Evolutionary conservation across 306 rosid species (phyloP), one percentile per base, ranked within the genome.

Genomic region (Calophaca sinica): DNA sequence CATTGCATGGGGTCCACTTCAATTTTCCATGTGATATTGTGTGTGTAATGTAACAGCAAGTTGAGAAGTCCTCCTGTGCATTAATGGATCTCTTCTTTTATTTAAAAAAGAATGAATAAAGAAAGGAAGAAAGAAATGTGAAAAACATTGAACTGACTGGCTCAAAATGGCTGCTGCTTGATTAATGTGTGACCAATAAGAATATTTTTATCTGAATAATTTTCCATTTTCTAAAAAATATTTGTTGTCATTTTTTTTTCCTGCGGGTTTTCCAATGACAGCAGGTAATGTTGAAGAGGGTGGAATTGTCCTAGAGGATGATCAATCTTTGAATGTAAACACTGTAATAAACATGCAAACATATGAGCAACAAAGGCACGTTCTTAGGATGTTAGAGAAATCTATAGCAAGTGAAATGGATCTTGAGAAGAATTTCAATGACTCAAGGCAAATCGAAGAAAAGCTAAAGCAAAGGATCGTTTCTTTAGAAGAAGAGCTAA

Each of bases 381-480:
- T 93, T 73, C 75, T 94, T 76, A 89, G 90, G 90, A 82, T 87
- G 91, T 88, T 94, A 35, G 96, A 94, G 86, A 91, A 89, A 81
- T 81, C 98, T 73, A 62, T 94, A 77, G 96, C 94, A 4, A 87
- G 78, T 65, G 98, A 94, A 78, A 87, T 94, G 73, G 90, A 89
- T 80, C 94, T 91, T 73, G 98, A 91, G 82, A 91, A 88, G 82
- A 91, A 82, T 70, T 54, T 89, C 48, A 72, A 75, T 2, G 89
- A 87, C 46, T 84, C 88, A 33, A 88, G 63, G 74, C 85, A 83
- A 69, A 70, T 63, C 61, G 91, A 91, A 80, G 94, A 84, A 63
- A 85, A 83, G 69, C 79, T 89, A 73, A 86, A 73, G 50, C 81
- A 60, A 79, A 80, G 86, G 82, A 59, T 86, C 6, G 65, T 29